Conservation (phyloP, 768 basidiomycete genomes). For the Russula foetens region DNA sequence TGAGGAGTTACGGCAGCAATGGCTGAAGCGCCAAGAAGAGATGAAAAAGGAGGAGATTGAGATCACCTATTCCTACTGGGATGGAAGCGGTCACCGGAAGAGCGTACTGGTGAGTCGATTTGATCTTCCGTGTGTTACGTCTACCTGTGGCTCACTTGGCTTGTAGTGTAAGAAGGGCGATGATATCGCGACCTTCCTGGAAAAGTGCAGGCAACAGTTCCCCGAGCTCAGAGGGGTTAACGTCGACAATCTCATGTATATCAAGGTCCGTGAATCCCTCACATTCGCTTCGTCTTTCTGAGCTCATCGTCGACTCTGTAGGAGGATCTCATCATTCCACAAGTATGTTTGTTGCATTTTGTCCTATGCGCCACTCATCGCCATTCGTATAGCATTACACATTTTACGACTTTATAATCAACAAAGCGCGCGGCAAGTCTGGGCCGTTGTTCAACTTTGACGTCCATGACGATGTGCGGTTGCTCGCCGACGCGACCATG, state of each 20-base stretch:
- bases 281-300: background rate
- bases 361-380: background rate
- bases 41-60: slow-evolving; percentile 75
- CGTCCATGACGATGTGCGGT: slow-evolving; percentile 95
- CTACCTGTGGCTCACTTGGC: slow-evolving; percentile 21
- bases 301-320: slow-evolving; percentile 28
- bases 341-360: slow-evolving; percentile 42
- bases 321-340: slow-evolving; percentile 98
- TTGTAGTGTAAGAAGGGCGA: slow-evolving; percentile 95
- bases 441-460: slow-evolving; percentile 98
- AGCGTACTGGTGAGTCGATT: slow-evolving; percentile 63
- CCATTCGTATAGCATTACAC: slow-evolving; percentile 72
- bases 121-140: background rate
- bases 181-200: slow-evolving; percentile 75
- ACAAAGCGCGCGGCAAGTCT: slow-evolving; percentile 97
- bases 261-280: slow-evolving; percentile 55
- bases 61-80: slow-evolving; percentile 96
- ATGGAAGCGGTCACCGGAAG: slow-evolving; percentile 95
- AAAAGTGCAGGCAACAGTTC: slow-evolving; percentile 89
- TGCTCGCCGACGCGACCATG: slow-evolving; percentile 88
- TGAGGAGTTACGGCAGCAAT: slow-evolving; percentile 83
- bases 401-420: slow-evolving; percentile 97
- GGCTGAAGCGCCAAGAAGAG: slow-evolving; percentile 66
- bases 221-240: slow-evolving; percentile 85
- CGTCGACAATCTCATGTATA: slow-evolving; percentile 97